Evolutionary conservation across 345 rosid genomes (phyloP).

Genomic region (Rhodomyrtus tomentosa): DNA sequence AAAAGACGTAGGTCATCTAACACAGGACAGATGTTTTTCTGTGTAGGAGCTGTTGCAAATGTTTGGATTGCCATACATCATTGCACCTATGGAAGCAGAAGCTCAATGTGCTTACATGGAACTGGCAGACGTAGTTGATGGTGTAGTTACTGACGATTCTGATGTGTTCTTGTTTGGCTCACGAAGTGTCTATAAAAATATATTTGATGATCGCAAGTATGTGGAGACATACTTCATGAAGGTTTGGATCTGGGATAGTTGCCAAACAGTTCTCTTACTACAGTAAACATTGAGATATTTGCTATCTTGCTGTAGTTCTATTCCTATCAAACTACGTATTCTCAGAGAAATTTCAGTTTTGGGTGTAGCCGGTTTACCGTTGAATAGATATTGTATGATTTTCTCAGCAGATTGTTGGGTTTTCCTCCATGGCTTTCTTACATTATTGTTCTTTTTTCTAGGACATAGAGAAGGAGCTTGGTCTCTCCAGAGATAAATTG

Average conservation of each 20-base stretch:
- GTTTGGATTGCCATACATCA: constrained; percentile 93
- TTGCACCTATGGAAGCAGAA: constrained; percentile 99
- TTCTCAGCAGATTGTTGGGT: background rate
- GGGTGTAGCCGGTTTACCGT: background rate
- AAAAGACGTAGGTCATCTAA: background rate
- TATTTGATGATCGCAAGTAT: constrained; percentile 95
- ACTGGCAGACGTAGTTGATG: constrained; percentile 77
- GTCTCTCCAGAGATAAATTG: constrained; percentile 69
- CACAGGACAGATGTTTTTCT: background rate
- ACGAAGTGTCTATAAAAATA: constrained; percentile 82
- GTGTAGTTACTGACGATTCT: constrained; percentile 93
- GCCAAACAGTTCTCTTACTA: background rate
- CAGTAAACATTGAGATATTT: background rate
- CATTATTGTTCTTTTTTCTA: constrained; percentile 2
- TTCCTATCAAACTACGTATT: background rate
- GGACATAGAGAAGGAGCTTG: constrained; percentile 93
- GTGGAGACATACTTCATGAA: constrained; percentile 92
- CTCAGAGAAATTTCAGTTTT: background rate
- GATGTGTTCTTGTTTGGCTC: constrained; percentile 94
- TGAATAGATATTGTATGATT: background rate
- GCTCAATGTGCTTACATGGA: constrained; percentile 97
- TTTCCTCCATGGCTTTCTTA: background rate
- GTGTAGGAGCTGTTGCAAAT: constrained; percentile 86
- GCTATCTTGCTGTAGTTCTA: background rate
- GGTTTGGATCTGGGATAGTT: constrained; percentile 26